Percentiles rank a stretch among this genome's conserved stretches.
Conservation (phyloP, 2,329 filamentous ascomycete genomes). For the Pyricularia sp. region DNA sequence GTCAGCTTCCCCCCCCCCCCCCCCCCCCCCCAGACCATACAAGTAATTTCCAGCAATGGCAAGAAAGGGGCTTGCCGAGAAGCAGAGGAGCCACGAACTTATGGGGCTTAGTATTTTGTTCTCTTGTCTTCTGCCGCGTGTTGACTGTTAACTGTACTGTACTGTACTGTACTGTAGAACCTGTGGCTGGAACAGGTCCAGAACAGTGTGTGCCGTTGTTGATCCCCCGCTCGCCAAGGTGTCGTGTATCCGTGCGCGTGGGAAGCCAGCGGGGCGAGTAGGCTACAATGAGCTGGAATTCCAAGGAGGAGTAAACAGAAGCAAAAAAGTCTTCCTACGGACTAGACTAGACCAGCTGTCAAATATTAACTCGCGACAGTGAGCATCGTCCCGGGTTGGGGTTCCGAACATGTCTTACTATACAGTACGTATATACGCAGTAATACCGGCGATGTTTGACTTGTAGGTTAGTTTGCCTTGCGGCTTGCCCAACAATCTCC, state of each 20-base stretch:
- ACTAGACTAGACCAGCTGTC: not conserved
- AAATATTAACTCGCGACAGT: not conserved
- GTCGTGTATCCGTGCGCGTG: not conserved
- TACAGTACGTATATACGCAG: too few relatives aligned
- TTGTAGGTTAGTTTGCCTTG: not conserved
- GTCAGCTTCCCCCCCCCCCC: not conserved
- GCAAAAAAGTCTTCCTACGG: not conserved
- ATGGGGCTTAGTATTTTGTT: not conserved
- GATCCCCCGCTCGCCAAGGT: not conserved
- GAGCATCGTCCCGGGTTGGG: not conserved
- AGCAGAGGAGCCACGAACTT: not conserved
- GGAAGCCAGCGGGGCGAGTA: not conserved
- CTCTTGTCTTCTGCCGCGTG: not conserved
- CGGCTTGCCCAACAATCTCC: not conserved
- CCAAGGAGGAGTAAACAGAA: not conserved
- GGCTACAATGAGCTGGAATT: not conserved
- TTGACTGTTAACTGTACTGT: too few relatives aligned
- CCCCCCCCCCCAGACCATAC: not conserved
- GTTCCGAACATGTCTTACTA: not conserved
- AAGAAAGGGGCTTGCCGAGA: not conserved
- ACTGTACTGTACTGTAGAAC: not conserved
- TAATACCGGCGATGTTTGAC: not conserved
- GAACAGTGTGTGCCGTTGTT: not conserved
- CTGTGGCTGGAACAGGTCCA: not conserved
- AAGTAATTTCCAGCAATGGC: not conserved